These are phyloP conservation scores for Flueggea neowawraea DNA, from an alignment of 441 rosid species.

Conservation along the genomic window DNA sequence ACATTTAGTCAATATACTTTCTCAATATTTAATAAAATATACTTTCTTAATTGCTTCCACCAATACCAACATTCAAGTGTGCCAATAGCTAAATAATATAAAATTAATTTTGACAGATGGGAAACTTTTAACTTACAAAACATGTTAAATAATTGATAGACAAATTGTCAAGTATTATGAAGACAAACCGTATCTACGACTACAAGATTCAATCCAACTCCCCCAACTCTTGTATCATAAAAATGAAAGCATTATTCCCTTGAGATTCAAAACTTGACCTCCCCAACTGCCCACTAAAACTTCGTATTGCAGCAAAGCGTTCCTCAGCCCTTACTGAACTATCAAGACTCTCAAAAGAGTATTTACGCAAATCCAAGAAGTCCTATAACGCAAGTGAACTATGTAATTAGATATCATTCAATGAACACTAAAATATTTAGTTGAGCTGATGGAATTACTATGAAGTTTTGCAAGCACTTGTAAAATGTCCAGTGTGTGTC, in stretches of 20 bases:
- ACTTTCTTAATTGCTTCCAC: no score
- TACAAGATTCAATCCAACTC: slow-evolving; percentile 91
- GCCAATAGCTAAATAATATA: no score
- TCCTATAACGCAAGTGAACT: slow-evolving; percentile 41
- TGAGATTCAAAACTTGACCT: slow-evolving; percentile 31
- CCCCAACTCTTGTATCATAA: slow-evolving; percentile 96
- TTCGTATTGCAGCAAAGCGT: slow-evolving; percentile 90
- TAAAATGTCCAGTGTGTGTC: slow-evolving; percentile 91
- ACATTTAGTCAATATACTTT: no score
- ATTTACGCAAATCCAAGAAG: slow-evolving; percentile 74
- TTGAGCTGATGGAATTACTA: slow-evolving; percentile 10
- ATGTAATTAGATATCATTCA: background rate
- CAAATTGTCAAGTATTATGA: slow-evolving; percentile 3
- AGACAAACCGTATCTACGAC: slow-evolving; percentile 84
- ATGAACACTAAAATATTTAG: background rate
- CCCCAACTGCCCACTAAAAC: slow-evolving; percentile 51
- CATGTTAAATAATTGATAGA: background rate
- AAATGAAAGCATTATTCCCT: slow-evolving; percentile 59
- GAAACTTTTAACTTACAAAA: background rate
- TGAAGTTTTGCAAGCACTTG: slow-evolving; percentile 44
- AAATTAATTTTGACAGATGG: no score
- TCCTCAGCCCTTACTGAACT: slow-evolving; percentile 96
- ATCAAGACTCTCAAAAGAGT: slow-evolving; percentile 94
- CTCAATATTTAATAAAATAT: no score
- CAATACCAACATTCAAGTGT: no score